Evolutionary conservation across 1,139 yeast species (phyloP).

Genomic region (Geotrichum aggregatum): DNA sequence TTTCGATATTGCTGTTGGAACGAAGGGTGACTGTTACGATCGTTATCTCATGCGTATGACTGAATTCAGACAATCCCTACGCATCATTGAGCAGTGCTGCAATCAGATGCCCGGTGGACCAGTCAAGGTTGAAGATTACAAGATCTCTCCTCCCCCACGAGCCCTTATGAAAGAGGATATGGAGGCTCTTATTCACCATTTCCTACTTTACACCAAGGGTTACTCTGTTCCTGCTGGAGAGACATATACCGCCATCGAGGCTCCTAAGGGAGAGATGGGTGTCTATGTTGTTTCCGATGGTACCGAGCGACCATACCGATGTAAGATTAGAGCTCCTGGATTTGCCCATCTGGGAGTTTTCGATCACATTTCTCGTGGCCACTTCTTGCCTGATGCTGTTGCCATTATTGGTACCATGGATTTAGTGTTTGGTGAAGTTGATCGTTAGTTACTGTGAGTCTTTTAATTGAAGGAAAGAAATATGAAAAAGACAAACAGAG

Average conservation of each 20-base stretch:
- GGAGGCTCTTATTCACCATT: conserved; percentile 90
- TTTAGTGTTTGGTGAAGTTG: conserved; percentile 91
- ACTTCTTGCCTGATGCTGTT: conserved; percentile 86
- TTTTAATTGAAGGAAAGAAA: not conserved
- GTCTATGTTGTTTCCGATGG: conserved; percentile 88
- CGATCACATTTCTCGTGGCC: conserved; percentile 81
- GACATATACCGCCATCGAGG: conserved; percentile 87
- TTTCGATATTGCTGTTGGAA: conserved; percentile 81
- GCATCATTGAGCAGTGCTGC: conserved; percentile 85
- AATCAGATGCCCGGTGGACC: conserved; percentile 93
- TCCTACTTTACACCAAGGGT: conserved; percentile 82
- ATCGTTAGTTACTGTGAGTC: conserved; percentile 50
- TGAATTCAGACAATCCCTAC: conserved; percentile 84
- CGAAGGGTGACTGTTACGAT: conserved; percentile 88
- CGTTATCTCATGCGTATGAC: conserved; percentile 86
- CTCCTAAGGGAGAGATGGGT: conserved; percentile 95
- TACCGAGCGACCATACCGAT: conserved; percentile 83
- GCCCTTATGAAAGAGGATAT: conserved; percentile 82
- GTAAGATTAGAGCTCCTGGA: conserved; percentile 92
- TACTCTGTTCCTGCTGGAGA: conserved; percentile 88
- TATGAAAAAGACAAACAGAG: too few species aligned
- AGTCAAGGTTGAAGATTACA: conserved; percentile 85
- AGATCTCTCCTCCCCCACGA: conserved; percentile 80
- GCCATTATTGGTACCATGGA: conserved; percentile 96
- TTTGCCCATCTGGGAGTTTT: conserved; percentile 87